These are phyloP conservation scores for Pichia cactophila DNA, from an alignment of 1,139 yeast genomes.

Conservation along the genomic window DNA sequence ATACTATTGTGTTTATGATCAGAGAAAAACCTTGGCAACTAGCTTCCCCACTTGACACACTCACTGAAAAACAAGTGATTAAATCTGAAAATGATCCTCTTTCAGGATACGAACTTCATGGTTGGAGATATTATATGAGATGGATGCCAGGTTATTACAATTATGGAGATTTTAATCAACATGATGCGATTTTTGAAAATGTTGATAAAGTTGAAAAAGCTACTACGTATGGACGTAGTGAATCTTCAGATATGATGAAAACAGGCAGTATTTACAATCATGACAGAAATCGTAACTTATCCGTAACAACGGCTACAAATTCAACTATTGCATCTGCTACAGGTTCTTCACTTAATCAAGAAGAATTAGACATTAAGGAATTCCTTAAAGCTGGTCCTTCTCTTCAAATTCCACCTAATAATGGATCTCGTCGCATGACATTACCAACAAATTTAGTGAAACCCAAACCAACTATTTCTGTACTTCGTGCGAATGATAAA, in stretches of 20 bases:
- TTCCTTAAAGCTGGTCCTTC: not conserved
- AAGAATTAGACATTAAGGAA: constrained; percentile 1
- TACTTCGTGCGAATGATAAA: not conserved
- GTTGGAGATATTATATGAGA: constrained; percentile 17
- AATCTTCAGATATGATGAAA: not conserved
- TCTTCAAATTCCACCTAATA: not conserved
- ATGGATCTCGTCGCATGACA: not conserved
- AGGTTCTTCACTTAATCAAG: not conserved
- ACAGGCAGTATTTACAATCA: not conserved
- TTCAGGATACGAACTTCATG: constrained; percentile 12
- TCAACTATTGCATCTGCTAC: not conserved
- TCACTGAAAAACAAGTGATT: constrained; percentile 5
- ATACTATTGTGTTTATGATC: constrained; percentile 64
- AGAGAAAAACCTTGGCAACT: constrained; percentile 58
- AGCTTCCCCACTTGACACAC: constrained; percentile 13
- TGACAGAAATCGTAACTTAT: not conserved
- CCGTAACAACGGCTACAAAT: not conserved
- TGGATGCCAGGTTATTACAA: constrained; percentile 24
- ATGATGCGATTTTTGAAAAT: not conserved
- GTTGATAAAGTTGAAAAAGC: not conserved
- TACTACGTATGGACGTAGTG: constrained; percentile 1
- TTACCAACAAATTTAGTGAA: not conserved
- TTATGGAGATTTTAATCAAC: not conserved
- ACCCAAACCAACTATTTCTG: not conserved
- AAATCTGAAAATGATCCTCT: not conserved